These are phyloP conservation scores for Fagopyrum homotropicum DNA, from an alignment of 148 eudicot genomes.

Conservation along the genomic window DNA sequence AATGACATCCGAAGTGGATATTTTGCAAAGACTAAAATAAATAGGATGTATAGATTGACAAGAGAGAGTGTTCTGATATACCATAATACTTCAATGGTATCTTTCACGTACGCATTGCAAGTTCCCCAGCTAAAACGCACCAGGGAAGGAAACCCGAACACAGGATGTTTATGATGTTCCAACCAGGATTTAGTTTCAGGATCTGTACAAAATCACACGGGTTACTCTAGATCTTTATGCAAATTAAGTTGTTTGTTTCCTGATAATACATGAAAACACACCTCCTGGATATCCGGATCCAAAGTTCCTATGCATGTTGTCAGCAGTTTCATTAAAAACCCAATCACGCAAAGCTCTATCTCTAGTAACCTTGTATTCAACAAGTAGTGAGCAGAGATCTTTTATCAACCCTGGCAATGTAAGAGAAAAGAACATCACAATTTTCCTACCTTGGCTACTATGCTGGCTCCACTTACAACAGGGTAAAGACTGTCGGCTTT, in stretches of 20 bases:
- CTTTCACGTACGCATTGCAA: slow-evolving; percentile 70
- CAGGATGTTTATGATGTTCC: slow-evolving; percentile 71
- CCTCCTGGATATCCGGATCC: slow-evolving; percentile 99
- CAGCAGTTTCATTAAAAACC: slow-evolving; percentile 84
- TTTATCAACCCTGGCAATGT: not conserved
- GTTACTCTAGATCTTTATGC: not conserved
- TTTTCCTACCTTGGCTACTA: slow-evolving; percentile 73
- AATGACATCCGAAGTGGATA: too few species aligned
- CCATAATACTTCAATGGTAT: slow-evolving; percentile 68
- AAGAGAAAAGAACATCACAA: slow-evolving; percentile 4
- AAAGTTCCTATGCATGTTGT: slow-evolving; percentile 58
- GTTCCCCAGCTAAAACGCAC: slow-evolving; percentile 99
- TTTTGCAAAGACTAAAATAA: not conserved
- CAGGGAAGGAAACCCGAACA: slow-evolving; percentile 92
- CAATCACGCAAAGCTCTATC: slow-evolving; percentile 80
- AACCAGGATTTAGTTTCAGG: slow-evolving; percentile 89
- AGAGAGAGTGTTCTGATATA: slow-evolving; percentile 10
- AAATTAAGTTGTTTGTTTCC: not conserved
- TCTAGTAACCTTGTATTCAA: slow-evolving; percentile 66
- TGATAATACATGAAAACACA: slow-evolving; percentile 18
- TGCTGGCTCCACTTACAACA: slow-evolving; percentile 99
- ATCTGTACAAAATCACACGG: slow-evolving; percentile 32
- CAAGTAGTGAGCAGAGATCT: slow-evolving; percentile 2
- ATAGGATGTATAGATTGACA: too few species aligned
- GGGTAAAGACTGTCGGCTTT: slow-evolving; percentile 99